Evolutionary conservation across 2,329 filamentous ascomycete species (phyloP).

Genomic region (Cladophialophora chaetospira): DNA sequence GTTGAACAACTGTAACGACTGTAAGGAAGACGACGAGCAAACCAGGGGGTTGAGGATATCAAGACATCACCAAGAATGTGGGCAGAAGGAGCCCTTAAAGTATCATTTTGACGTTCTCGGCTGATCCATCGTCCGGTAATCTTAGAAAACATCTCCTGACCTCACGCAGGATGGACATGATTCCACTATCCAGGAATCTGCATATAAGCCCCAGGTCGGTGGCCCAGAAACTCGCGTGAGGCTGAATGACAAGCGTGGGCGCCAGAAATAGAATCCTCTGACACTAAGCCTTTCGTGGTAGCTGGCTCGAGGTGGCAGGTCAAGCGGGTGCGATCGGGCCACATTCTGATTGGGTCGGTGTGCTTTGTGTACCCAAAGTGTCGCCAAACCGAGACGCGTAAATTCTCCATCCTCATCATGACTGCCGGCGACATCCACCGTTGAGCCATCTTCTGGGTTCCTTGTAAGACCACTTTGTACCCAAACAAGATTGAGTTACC

Average conservation of each 20-base stretch:
- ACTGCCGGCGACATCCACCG: neutral
- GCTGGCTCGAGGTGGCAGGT: neutral
- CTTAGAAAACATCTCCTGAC: no score
- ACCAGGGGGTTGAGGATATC: neutral
- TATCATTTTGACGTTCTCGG: no score
- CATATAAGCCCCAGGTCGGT: neutral
- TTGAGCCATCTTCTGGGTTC: neutral
- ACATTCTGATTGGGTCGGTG: no score
- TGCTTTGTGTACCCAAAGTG: neutral
- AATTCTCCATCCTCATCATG: neutral
- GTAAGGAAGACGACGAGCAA: neutral
- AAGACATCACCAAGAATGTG: no score
- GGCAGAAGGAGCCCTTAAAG: no score
- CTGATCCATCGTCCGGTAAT: no score
- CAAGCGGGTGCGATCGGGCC: neutral
- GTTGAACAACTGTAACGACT: slow-evolving; percentile 1
- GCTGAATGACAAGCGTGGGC: neutral
- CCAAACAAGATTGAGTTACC: neutral
- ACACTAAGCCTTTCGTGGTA: slow-evolving; percentile 2
- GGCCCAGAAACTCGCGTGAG: neutral
- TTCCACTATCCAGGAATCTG: no score
- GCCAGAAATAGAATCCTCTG: neutral
- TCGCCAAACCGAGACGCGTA: neutral
- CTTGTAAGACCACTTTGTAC: neutral
- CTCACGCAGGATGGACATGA: no score